Evolutionary conservation across 2,329 filamentous ascomycete species (phyloP), one percentile per base, ranked within the genome.

Genomic region (Fusarium annulatum): DNA sequence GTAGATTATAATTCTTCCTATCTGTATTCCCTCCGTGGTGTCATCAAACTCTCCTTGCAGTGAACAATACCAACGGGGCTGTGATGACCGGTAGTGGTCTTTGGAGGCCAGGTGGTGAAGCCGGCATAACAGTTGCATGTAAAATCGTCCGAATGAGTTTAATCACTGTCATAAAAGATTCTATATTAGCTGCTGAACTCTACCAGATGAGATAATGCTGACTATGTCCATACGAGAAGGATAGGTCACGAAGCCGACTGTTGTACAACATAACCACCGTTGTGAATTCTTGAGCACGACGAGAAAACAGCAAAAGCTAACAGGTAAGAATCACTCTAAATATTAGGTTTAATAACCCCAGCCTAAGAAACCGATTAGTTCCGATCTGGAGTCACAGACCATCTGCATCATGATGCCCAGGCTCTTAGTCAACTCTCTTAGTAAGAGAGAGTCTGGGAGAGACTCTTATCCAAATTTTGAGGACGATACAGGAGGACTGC

Each of bases 281-380:
- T 7, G 21, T 23, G 21, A 33, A 34, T 23, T 19, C 30, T 23
- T 19, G 8, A 11, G 10, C 21, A 51, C 7, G 21, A 9, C 7
- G 21, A 18, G 30, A 23, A 51, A 19, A 8, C 3, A 15, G 3
- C 8, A 14, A 34, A 19, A 0, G 8, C 5, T 23, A 7, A 14
- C 14, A 19, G 15, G 10, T 6, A 23, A 34, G 1, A 19, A 3
- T 5, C 0, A 14, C 3, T 23, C 3, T 0, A 23, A 14, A 19
- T 7, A 2, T 3, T 19, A 5, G 7, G 30, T 19, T 9, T 23
- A 2, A 7, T 3, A 34, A 7, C 5, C 2, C 2, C 3, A 34
- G 1, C 19, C 3, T 18, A 7, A 3, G 1, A 14, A 7, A 34
- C 9, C 8, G 5, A 19, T 14, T 2, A 23, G 21, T 23, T 34